Evolutionary conservation across 768 basidiomycete species (phyloP).

Genomic region (Boletales sp.): DNA sequence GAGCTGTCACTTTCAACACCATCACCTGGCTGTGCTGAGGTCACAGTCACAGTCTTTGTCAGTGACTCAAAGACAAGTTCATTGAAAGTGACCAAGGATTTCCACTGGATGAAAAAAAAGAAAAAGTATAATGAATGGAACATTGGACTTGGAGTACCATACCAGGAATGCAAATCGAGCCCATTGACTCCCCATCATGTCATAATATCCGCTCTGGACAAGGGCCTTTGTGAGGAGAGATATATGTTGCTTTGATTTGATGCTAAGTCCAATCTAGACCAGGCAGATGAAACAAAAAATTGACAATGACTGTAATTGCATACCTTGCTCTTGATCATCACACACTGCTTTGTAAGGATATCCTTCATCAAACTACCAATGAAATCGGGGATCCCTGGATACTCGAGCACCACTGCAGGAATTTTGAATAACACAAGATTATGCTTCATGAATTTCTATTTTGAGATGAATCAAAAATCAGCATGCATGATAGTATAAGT

Average conservation of each 20-base stretch:
- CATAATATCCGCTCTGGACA: neutral
- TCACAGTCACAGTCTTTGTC: neutral
- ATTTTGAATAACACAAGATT: neutral
- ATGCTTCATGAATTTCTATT: neutral
- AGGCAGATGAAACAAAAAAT: neutral
- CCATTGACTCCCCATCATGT: neutral
- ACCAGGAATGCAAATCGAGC: neutral
- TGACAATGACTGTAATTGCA: neutral
- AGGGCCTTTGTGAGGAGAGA: neutral
- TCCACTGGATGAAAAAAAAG: neutral
- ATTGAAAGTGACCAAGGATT: neutral
- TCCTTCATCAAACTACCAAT: neutral
- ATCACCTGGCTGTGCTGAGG: too few relatives aligned
- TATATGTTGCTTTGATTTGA: neutral
- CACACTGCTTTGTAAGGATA: neutral
- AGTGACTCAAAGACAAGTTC: neutral
- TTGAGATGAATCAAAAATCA: neutral
- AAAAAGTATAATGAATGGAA: neutral
- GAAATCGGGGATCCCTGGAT: neutral
- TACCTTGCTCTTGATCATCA: conserved; percentile 1
- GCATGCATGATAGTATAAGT: too few relatives aligned
- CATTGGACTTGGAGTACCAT: neutral
- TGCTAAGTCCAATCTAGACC: neutral
- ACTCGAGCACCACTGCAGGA: neutral
- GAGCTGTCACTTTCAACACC: too few relatives aligned